Percentiles rank a stretch among this genome's conserved stretches.
These are phyloP conservation scores for Phytophthora pseudosyringae DNA, from an alignment of 352 stramenopile genomes.

Conservation along the genomic window DNA sequence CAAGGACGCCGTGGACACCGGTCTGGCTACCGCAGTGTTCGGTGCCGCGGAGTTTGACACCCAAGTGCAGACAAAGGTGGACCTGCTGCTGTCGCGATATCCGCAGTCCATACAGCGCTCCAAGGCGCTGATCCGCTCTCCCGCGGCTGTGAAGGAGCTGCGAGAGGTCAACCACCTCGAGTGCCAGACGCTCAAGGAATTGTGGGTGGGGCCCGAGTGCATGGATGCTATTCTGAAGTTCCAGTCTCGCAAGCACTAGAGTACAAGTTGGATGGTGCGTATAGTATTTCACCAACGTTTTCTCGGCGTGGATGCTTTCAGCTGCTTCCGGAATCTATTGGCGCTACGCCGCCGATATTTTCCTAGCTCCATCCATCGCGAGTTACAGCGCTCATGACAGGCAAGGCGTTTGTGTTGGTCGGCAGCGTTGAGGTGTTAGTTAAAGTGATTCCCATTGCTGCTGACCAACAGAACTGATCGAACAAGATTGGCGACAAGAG, in stretches of 20 bases:
- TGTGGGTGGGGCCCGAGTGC: conserved; percentile 75
- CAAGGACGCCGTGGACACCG: conserved; percentile 49
- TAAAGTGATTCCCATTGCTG: too few relatives aligned
- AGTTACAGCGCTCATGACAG: too few relatives aligned
- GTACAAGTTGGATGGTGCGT: too few relatives aligned
- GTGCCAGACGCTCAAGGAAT: conserved; percentile 72
- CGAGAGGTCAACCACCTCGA: conserved; percentile 62
- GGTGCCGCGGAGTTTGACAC: conserved; percentile 67
- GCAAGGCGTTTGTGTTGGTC: too few relatives aligned
- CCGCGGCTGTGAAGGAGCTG: conserved; percentile 53
- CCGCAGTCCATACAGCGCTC: conserved; percentile 68
- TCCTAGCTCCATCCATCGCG: too few relatives aligned
- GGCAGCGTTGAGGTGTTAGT: too few relatives aligned
- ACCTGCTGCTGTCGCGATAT: conserved; percentile 70
- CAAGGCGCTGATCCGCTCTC: conserved; percentile 67
- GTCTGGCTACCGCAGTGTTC: conserved; percentile 64
- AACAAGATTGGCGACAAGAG: too few relatives aligned
- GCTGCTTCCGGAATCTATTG: too few relatives aligned
- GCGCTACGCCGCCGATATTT: too few relatives aligned
- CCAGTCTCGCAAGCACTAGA: conserved; percentile 61
- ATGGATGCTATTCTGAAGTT: conserved; percentile 86
- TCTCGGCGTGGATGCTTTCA: too few relatives aligned
- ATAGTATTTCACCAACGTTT: too few relatives aligned
- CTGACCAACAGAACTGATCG: too few relatives aligned
- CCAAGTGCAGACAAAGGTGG: conserved; percentile 61